Conservation (phyloP, 2,329 filamentous ascomycete genomes). For the Ustulina deusta region DNA sequence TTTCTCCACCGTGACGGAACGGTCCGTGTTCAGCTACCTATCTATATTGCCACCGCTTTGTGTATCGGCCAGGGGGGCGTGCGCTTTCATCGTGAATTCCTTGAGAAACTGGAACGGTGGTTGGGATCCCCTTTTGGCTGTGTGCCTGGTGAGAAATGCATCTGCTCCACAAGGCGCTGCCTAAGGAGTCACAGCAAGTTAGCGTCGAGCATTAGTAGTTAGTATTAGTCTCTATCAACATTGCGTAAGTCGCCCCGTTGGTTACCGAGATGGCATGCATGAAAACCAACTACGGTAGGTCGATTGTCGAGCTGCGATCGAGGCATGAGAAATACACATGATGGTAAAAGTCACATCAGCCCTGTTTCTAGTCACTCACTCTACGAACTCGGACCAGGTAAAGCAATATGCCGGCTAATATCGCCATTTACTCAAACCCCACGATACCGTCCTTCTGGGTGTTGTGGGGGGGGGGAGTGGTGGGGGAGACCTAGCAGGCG, state of each 20-base stretch:
- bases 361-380: not conserved
- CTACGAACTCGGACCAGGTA: not conserved
- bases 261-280: not conserved
- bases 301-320: not conserved
- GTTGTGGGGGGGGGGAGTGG: conserved; percentile 32
- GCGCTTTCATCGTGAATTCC: conserved; percentile 1
- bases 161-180: conserved; percentile 9
- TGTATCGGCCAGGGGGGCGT: not conserved
- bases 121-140: not conserved
- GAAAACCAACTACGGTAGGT: not conserved
- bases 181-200: not conserved
- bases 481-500: conserved; percentile 1
- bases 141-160: not conserved
- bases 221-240: not conserved
- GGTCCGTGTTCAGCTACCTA: conserved; percentile 11
- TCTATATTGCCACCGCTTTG: not conserved
- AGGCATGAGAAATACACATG: not conserved
- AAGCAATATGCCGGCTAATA: conserved; percentile 13
- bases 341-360: conserved; percentile 4
- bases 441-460: conserved; percentile 29
- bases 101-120: not conserved
- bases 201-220: conserved; percentile 9
- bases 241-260: not conserved
- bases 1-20: conserved; percentile 12
- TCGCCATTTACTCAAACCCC: conserved; percentile 20